Conservation (phyloP, 1,284 basidiomycete species). For the Neonothopanus nambi region DNA sequence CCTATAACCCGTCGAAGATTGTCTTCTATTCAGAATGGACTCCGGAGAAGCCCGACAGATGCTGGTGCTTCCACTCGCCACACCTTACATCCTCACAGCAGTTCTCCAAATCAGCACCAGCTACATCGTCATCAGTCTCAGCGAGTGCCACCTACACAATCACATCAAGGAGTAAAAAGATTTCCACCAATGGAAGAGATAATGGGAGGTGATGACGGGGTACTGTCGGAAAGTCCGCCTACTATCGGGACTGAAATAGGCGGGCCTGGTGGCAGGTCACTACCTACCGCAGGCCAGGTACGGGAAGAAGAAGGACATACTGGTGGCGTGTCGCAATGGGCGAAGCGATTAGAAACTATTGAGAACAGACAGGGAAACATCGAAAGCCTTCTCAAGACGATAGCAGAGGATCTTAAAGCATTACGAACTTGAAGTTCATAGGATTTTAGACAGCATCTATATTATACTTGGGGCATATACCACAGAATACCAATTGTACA, state of each 20-base stretch:
- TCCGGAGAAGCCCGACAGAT: conserved; percentile 8
- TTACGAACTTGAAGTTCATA: not conserved
- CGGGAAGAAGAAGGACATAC: conserved; percentile 13
- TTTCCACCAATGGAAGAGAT: conserved; percentile 12
- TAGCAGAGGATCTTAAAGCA: conserved; percentile 16
- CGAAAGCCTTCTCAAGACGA: conserved; percentile 14
- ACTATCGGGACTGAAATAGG: conserved; percentile 5
- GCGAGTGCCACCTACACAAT: not conserved
- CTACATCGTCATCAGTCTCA: not conserved
- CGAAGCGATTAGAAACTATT: conserved; percentile 9
- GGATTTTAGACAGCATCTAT: not conserved
- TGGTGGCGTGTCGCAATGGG: conserved; percentile 3
- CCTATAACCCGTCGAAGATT: conserved; percentile 58
- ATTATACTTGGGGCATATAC: too few relatives aligned
- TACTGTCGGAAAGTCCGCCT: conserved; percentile 19
- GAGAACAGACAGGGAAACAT: conserved; percentile 18
- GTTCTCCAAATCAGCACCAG: conserved; percentile 4
- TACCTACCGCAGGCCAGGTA: conserved; percentile 17
- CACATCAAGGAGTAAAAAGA: not conserved
- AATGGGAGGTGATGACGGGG: conserved; percentile 13
- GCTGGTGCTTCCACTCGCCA: not conserved
- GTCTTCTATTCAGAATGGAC: conserved; percentile 41
- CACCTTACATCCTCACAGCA: not conserved
- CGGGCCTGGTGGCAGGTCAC: conserved; percentile 3
- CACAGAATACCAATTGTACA: too few relatives aligned